Evolutionary conservation across 441 rosid genomes (phyloP).

Genomic region (Populus hybrid): DNA sequence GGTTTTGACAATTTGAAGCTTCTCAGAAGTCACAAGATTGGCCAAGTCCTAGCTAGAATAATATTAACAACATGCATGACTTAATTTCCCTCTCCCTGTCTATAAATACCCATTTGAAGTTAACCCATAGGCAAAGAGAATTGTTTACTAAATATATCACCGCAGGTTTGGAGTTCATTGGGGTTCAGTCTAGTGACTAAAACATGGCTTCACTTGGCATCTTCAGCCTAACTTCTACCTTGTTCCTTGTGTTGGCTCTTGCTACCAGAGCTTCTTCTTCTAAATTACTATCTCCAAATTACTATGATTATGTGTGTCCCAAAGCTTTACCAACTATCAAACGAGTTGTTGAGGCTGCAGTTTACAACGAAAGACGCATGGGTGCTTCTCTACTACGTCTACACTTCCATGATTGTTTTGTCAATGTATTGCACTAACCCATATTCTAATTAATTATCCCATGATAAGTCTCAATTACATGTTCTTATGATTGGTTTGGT

Average conservation of each 20-base stretch:
- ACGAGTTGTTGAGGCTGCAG: slow-evolving; percentile 35
- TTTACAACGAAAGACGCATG: slow-evolving; percentile 45
- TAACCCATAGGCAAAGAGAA: neutral
- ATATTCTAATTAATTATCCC: neutral
- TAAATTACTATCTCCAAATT: slow-evolving; percentile 28
- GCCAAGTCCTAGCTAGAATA: neutral
- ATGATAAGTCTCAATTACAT: neutral
- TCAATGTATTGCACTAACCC: slow-evolving; percentile 29
- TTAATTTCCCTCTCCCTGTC: neutral
- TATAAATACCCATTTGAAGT: neutral
- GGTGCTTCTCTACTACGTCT: slow-evolving; percentile 57
- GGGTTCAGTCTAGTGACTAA: neutral
- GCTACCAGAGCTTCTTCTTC: slow-evolving; percentile 20
- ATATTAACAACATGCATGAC: neutral
- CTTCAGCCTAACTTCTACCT: slow-evolving; percentile 2
- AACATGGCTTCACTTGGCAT: slow-evolving; percentile 18
- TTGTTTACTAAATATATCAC: neutral
- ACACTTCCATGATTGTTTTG: slow-evolving; percentile 35
- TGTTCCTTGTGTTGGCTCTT: slow-evolving; percentile 17
- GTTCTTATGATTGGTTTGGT: neutral
- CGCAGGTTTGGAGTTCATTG: neutral
- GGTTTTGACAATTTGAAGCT: neutral
- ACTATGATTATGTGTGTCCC: slow-evolving; percentile 40
- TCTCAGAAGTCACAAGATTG: neutral
- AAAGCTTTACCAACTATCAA: slow-evolving; percentile 50